Conservation (phyloP, 306 rosid genomes). For the Cicer arietinum region DNA sequence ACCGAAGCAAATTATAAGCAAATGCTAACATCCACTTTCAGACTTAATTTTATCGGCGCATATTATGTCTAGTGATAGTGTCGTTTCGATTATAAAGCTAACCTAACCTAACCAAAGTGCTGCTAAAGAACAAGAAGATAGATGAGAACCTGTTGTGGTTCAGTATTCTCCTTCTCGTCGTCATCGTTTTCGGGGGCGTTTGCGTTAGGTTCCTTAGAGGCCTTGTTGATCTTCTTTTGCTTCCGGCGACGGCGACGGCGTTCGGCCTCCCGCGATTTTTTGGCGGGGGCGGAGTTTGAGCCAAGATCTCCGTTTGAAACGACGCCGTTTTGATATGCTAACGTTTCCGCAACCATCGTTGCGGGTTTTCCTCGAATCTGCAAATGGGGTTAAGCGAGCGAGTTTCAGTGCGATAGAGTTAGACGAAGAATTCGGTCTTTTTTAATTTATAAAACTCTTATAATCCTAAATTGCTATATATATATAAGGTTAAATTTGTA, state of each 20-base stretch:
- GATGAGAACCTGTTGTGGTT: conserved; percentile 62
- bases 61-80: background rate
- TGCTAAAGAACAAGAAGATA: background rate
- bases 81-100: background rate
- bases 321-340: conserved; percentile 60
- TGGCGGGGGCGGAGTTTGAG: conserved; percentile 40
- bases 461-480: no score
- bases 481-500: no score
- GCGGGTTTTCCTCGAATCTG: background rate
- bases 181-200: conserved; percentile 51
- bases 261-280: conserved; percentile 76
- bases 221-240: conserved; percentile 85
- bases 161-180: conserved; percentile 57
- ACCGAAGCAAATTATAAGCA: background rate
- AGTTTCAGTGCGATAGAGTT: background rate
- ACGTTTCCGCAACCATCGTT: conserved; percentile 66
- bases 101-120: background rate
- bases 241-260: conserved; percentile 92
- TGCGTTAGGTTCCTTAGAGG: conserved; percentile 49
- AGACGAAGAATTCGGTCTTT: background rate
- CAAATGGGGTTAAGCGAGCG: background rate
- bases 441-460: no score
- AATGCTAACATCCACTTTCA: background rate
- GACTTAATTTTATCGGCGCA: background rate
- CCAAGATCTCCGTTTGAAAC: conserved; percentile 47